phyloP scores from a whole-genome alignment of 257 asterid species.

The Rubia yunnanensis region DNA sequence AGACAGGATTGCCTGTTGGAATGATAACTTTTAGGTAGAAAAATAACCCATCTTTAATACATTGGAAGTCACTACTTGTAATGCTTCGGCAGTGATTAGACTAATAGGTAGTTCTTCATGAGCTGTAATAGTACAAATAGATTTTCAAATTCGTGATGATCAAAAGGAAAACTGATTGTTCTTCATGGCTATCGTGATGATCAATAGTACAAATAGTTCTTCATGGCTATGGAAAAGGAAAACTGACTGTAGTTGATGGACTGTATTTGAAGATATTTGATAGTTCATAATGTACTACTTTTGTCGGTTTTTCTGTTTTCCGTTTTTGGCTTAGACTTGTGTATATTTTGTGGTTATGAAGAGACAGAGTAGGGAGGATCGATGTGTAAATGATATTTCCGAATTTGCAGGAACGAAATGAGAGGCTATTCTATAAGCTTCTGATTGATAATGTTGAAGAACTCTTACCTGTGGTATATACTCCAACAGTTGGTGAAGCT shows the following conservation, averaged over 20 bases:
- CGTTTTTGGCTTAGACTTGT: slow-evolving; percentile 6
- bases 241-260: not conserved
- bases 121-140: not conserved
- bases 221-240: not conserved
- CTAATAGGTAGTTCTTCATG: not conserved
- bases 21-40: not conserved
- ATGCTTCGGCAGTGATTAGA: not conserved
- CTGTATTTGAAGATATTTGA: not conserved
- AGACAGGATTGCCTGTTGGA: not conserved
- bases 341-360: not conserved
- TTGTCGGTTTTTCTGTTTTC: not conserved
- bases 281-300: not conserved
- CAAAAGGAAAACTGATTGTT: not conserved
- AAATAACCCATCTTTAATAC: not conserved
- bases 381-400: not conserved
- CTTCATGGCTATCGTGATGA: not conserved
- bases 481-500: slow-evolving; percentile 94
- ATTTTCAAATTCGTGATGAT: not conserved
- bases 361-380: not conserved
- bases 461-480: slow-evolving; percentile 79
- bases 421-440: slow-evolving; percentile 87
- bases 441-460: slow-evolving; percentile 88
- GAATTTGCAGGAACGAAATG: slow-evolving; percentile 67
- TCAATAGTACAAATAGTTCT: not conserved
- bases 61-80: not conserved